Conservation (phyloP, 331 rosid genomes). For the Malus hybrid region DNA sequence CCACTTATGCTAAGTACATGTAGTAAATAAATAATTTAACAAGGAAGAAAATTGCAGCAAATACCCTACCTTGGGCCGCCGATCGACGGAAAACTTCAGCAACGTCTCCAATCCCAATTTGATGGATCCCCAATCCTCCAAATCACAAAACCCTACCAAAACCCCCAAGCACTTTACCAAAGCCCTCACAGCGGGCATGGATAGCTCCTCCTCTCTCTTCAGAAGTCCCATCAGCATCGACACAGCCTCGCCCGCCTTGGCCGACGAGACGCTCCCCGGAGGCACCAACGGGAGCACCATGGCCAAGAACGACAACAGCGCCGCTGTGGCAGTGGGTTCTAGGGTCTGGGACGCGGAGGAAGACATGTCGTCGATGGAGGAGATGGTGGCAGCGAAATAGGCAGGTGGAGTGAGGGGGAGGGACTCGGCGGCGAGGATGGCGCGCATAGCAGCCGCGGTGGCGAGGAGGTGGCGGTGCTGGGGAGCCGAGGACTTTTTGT, state of each 20-base stretch:
- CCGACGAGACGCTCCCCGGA: slow-evolving; percentile 19
- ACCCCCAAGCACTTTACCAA: slow-evolving; percentile 68
- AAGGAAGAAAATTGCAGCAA: not conserved
- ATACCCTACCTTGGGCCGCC: slow-evolving; percentile 73
- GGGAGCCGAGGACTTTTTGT: slow-evolving; percentile 68
- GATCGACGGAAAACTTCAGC: slow-evolving; percentile 60
- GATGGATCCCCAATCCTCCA: slow-evolving; percentile 66
- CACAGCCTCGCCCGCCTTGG: slow-evolving; percentile 47
- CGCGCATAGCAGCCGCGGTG: slow-evolving; percentile 74
- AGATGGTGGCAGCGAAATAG: slow-evolving; percentile 65
- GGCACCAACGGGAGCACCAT: slow-evolving; percentile 54
- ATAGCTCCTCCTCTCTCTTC: slow-evolving; percentile 41
- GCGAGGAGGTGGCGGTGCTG: slow-evolving; percentile 91
- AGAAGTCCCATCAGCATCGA: slow-evolving; percentile 34
- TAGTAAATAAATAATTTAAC: not conserved
- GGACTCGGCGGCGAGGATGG: slow-evolving; percentile 60
- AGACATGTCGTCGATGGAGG: slow-evolving; percentile 36
- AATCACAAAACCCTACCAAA: slow-evolving; percentile 71
- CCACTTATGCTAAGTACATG: not conserved
- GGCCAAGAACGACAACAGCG: slow-evolving; percentile 61
- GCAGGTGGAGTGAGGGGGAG: slow-evolving; percentile 68
- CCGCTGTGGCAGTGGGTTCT: slow-evolving; percentile 50
- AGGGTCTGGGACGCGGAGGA: slow-evolving; percentile 22
- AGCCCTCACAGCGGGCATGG: slow-evolving; percentile 55
- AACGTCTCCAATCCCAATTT: slow-evolving; percentile 61